Evolutionary conservation across 805 yeast species (phyloP).

Genomic region (Wickerhamiella qilinensis): DNA sequence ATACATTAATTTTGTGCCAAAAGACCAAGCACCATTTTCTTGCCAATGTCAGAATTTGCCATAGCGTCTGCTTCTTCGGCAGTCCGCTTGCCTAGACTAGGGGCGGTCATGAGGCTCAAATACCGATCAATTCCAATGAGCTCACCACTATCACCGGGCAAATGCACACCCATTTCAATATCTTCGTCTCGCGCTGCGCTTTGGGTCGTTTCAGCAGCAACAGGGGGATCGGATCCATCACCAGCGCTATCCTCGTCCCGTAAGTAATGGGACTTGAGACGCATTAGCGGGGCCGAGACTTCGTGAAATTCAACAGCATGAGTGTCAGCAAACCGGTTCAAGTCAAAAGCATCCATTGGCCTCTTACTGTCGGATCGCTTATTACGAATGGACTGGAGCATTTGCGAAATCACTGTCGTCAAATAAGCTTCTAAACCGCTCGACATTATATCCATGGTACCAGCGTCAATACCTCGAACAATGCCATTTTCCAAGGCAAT

Average conservation of each 20-base stretch:
- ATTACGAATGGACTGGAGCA: slow-evolving; percentile 34
- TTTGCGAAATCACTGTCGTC: slow-evolving; percentile 54
- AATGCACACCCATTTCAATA: too few species aligned
- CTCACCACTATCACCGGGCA: not conserved
- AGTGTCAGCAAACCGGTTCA: slow-evolving; percentile 19
- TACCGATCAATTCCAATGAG: not conserved
- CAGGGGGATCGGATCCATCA: too few species aligned
- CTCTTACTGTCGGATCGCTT: slow-evolving; percentile 17
- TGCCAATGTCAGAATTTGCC: slow-evolving; percentile 5
- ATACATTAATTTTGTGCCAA: slow-evolving; percentile 1
- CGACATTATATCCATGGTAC: slow-evolving; percentile 58
- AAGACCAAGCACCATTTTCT: slow-evolving; percentile 2
- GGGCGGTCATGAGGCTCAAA: not conserved
- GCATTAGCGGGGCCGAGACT: slow-evolving; percentile 20
- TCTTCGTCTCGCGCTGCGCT: too few species aligned
- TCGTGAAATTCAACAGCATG: slow-evolving; percentile 24
- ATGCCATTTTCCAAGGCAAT: slow-evolving; percentile 82
- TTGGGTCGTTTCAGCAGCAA: not conserved
- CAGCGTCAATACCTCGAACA: slow-evolving; percentile 62
- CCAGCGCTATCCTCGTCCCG: slow-evolving; percentile 20
- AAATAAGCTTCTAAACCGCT: slow-evolving; percentile 75
- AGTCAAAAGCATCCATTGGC: slow-evolving; percentile 21
- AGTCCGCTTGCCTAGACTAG: slow-evolving; percentile 1
- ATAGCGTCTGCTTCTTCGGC: slow-evolving; percentile 3
- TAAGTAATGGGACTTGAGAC: slow-evolving; percentile 21